Base-by-base conservation (phyloP, 148 eudicot species). In the Spergularia bocconei region DNA sequence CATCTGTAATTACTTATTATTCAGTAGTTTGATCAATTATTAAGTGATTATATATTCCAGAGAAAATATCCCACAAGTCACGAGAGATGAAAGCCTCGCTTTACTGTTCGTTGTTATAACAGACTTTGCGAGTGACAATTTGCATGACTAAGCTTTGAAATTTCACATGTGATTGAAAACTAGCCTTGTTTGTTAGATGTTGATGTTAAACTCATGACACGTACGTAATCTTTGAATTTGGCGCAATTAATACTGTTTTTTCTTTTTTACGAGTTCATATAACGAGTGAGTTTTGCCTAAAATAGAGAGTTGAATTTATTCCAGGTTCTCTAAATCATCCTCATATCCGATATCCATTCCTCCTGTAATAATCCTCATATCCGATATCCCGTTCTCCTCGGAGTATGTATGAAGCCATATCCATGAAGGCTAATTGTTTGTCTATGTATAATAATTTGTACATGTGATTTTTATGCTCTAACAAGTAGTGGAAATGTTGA, bases 71-170 rank as follows among this genome's bases (percentile, higher is more conserved):
- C 64, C 78, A 3, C 11, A 66, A 75, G 56, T 55, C 72, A 75
- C 66, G 78, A 65, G 71, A 75, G 58, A 55, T 75, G 78, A 75
- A 67, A 75, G 72, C 71, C 69, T 36, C 55, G 62, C 53, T 66
- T 74, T 21, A 44, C 21, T 56, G 44, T 69, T 69, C 72, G 72
- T 53, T 75, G 71, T 66, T 75, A 23, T 75, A 75, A 75, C 78
- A 55, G 65, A 67, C 66, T 75, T 66, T 59, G 71, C 44, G n/a
- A 67, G 56, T 55, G 41, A 60, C 78, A 66, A 66, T 75, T 75
- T 66, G 78, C 72, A 75, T 75, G 78, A 67, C 62, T 57, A 48
- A 73, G 67, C 67, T 9, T 47, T 29, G 36, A 29, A 29, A 29
- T 0, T 63, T 53, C 67, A 73, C 76, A 21, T 72, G 68, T 61